phyloP scores from a whole-genome alignment of 2,329 filamentous ascomycete species.

The Xylariaceae sp. region DNA sequence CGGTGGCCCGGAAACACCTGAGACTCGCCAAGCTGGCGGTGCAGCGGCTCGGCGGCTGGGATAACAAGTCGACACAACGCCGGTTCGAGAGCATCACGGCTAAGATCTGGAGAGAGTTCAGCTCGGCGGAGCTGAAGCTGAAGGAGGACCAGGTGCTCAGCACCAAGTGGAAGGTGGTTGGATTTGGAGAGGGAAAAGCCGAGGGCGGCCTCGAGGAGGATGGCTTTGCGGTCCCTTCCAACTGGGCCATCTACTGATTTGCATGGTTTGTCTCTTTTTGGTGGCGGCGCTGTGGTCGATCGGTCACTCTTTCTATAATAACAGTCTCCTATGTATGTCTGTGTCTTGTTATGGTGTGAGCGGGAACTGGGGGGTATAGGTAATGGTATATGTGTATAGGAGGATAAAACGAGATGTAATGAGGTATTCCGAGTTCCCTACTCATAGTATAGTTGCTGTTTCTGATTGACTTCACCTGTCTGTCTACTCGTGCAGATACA shows the following conservation, averaged over 20 bases:
- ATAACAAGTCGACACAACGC: conserved; percentile 3
- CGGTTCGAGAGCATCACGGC: conserved; percentile 9
- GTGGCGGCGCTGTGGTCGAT: no score
- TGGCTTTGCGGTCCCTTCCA: conserved; percentile 6
- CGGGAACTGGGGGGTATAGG: no score
- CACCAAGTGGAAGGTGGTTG: conserved; percentile 11
- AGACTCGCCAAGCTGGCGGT: conserved; percentile 10
- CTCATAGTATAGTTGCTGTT: no score
- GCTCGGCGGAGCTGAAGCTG: conserved; percentile 10
- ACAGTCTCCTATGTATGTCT: no score
- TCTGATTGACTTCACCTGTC: no score
- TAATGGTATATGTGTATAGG: no score
- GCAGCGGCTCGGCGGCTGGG: conserved; percentile 13
- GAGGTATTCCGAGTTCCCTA: no score
- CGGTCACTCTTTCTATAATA: no score
- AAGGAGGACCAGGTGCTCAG: conserved; percentile 13
- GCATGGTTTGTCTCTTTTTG: no score
- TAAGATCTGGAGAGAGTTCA: conserved; percentile 12
- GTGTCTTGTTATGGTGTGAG: no score
- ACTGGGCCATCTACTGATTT: conserved; percentile 8
- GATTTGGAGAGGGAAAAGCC: conserved; percentile 9
- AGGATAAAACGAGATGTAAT: no score
- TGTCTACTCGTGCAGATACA: no score
- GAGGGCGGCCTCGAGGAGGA: conserved; percentile 13
- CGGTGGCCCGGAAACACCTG: conserved; percentile 13